phyloP scores from a whole-genome alignment of 2,329 filamentous ascomycete species.

The Ceratocystis destructans region DNA sequence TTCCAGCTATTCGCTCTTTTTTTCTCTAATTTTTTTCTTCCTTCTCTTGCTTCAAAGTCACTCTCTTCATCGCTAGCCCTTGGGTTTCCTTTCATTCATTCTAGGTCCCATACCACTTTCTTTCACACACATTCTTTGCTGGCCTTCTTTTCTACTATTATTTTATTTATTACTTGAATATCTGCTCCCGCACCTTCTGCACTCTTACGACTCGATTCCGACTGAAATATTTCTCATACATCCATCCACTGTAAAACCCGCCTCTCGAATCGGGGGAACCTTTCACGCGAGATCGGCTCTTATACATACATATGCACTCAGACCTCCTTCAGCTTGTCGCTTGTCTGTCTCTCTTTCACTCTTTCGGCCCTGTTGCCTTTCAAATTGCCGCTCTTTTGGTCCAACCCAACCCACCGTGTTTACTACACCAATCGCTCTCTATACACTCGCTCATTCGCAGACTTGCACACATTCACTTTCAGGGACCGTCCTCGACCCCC shows the following conservation, averaged over 20 bases:
- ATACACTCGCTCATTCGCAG: not conserved
- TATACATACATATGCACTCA: constrained; percentile 16
- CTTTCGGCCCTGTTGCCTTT: not conserved
- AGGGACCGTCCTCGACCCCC: not conserved
- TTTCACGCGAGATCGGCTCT: constrained; percentile 8
- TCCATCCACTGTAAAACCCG: constrained; percentile 12
- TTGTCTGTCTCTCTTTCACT: not conserved
- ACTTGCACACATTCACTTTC: not conserved
- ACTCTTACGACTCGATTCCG: constrained; percentile 15
- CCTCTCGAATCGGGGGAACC: not conserved
- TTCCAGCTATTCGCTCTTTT: constrained; percentile 16
- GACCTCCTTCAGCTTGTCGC: constrained; percentile 8
- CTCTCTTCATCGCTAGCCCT: constrained; percentile 39
- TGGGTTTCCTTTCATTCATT: constrained; percentile 33
- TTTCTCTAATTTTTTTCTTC: constrained; percentile 24
- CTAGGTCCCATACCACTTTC: constrained; percentile 19
- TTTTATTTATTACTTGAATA: constrained; percentile 16
- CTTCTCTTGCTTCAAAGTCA: constrained; percentile 38
- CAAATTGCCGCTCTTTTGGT: not conserved
- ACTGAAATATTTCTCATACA: constrained; percentile 15
- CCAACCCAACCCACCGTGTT: not conserved
- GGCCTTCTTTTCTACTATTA: constrained; percentile 24
- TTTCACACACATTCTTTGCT: constrained; percentile 16
- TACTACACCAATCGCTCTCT: constrained; percentile 1
- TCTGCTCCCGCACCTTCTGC: constrained; percentile 5